Evolutionary conservation across 2,329 filamentous ascomycete species (phyloP), one percentile per base, ranked within the genome.

Genomic region (Ramularia endophylla): DNA sequence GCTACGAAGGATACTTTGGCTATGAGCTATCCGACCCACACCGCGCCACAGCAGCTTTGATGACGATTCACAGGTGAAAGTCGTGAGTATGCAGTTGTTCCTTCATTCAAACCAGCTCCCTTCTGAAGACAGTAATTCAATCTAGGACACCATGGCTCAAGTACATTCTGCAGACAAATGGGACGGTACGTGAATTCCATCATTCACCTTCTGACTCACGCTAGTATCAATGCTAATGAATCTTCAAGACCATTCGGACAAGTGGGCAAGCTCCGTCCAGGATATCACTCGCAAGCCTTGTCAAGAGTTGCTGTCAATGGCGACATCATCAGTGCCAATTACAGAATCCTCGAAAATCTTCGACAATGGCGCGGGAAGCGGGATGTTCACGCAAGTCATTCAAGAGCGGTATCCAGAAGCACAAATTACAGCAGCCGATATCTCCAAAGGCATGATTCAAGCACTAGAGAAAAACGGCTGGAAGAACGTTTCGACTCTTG

Each of bases 331-430:
- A 11, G 20, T 25, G 15, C 43, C 43, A 3, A 36, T 39, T 17
- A 20, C 18, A 7, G 22, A 30, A 12, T 25, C 38, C 8, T 31
- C 38, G 4, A n/a, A 9, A 4, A 18, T 42, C n/a, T 31, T 46
- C n/a, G 43, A 46, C 35, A 42, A 46, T 30, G 43, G 43, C 13
- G 43, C 43, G n/a, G 39, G 43, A 8, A 42, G 38, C 13, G 43
- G 43, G 19, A 41, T 42, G 43, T 19, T 38, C 13, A 42, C 43
- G 2, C 36, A 38, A 4, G 15, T 41, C 12, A 42, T 42, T n/a
- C n/a, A 30, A 6, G 17, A 41, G 29, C 8, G 20, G 20, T 34
- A 42, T 17, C 39, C 43, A 9, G 13, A 18, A 27, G 27, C 39
- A 6, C 13, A 20, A 31, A 38, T 46, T 30, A 41, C 39, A 8